These are phyloP conservation scores for Solanum chmielewskii DNA, from an alignment of 257 asterid species.

Conservation along the genomic window DNA sequence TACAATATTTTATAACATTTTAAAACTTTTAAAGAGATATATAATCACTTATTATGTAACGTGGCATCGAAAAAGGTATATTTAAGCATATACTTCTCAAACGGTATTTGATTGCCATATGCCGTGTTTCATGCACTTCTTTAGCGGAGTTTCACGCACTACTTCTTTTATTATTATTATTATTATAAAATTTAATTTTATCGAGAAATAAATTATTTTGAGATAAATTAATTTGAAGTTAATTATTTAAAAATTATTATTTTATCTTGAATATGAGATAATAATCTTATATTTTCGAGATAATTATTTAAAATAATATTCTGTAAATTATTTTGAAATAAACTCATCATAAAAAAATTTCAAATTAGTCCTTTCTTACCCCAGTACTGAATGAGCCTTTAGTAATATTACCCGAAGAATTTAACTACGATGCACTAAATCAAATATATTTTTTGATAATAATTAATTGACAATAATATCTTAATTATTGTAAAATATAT, in stretches of 20 bases:
- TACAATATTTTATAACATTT: too few relatives aligned
- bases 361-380: neutral
- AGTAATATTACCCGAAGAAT: neutral
- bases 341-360: too few relatives aligned
- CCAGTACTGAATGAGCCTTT: neutral
- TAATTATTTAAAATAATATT: too few relatives aligned
- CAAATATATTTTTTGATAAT: fast-evolving
- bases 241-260: too few relatives aligned
- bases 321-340: neutral
- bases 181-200: too few relatives aligned
- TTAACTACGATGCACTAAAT: too few relatives aligned
- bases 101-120: neutral
- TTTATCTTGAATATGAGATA: too few relatives aligned
- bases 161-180: too few relatives aligned
- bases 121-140: neutral
- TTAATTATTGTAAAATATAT: fast-evolving
- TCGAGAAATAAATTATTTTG: neutral
- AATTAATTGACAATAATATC: too few relatives aligned
- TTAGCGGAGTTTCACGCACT: neutral
- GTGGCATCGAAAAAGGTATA: too few relatives aligned
- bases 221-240: too few relatives aligned
- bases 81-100: neutral
- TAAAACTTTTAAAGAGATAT: fast-evolving
- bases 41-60: too few relatives aligned
- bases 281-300: neutral